phyloP scores from a whole-genome alignment of 768 basidiomycete species.

The Hericium erinaceus region DNA sequence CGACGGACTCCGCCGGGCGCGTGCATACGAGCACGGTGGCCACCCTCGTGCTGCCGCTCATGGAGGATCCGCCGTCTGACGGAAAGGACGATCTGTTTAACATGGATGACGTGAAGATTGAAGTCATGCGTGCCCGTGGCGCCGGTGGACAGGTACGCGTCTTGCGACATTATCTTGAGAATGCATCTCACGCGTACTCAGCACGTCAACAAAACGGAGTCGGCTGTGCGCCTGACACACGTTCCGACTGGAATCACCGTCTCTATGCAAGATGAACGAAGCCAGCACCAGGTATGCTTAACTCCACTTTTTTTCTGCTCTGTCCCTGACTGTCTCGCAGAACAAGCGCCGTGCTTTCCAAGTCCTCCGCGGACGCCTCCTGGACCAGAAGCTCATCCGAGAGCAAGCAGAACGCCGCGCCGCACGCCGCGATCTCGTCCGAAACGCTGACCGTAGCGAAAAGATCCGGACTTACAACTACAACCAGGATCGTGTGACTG shows the following conservation, averaged over 20 bases:
- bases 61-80: slow-evolving; percentile 45
- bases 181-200: slow-evolving; percentile 21
- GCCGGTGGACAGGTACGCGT: slow-evolving; percentile 83
- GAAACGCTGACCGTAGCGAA: slow-evolving; percentile 79
- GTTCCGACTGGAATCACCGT: slow-evolving; percentile 89
- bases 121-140: slow-evolving; percentile 95
- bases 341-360: slow-evolving; percentile 92
- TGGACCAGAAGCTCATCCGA: slow-evolving; percentile 66
- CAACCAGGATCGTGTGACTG: slow-evolving; percentile 14
- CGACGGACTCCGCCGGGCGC: slow-evolving; percentile 80
- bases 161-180: background rate
- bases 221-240: slow-evolving; percentile 91
- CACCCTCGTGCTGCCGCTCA: slow-evolving; percentile 74
- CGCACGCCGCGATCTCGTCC: slow-evolving; percentile 63
- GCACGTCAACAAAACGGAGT: slow-evolving; percentile 99
- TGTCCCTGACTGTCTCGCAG: slow-evolving; percentile 28
- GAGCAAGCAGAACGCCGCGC: slow-evolving; percentile 67
- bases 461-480: slow-evolving; percentile 97
- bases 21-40: slow-evolving; percentile 90
- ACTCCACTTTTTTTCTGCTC: background rate
- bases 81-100: slow-evolving; percentile 56
- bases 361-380: slow-evolving; percentile 75
- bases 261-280: slow-evolving; percentile 96
- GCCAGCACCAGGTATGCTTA: slow-evolving; percentile 75
- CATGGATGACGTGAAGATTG: slow-evolving; percentile 81